These are phyloP conservation scores for Yamadazyma kanchanaburiensis DNA, from an alignment of 1,139 yeast genomes.

Conservation along the genomic window DNA sequence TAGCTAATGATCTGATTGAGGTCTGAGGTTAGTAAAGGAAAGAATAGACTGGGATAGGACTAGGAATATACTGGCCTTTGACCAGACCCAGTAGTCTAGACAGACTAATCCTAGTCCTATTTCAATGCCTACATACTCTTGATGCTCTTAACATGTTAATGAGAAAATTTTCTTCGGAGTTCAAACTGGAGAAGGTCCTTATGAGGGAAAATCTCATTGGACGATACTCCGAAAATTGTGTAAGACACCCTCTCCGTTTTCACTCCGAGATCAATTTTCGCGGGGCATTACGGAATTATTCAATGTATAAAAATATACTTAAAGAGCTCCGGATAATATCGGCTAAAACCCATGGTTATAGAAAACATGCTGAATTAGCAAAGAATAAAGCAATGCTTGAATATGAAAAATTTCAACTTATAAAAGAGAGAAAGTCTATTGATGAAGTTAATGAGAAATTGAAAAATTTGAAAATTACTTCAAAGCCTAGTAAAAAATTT, in stretches of 20 bases:
- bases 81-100: too few species aligned
- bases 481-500: slow-evolving; percentile 11
- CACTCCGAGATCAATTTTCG: too few species aligned
- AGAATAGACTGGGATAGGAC: too few species aligned
- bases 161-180: slow-evolving; percentile 9
- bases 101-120: too few species aligned
- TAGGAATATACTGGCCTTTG: too few species aligned
- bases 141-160: slow-evolving; percentile 9
- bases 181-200: slow-evolving; percentile 6
- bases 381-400: slow-evolving; percentile 50
- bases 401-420: slow-evolving; percentile 51
- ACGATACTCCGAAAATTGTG: slow-evolving; percentile 2
- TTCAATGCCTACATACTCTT: slow-evolving; percentile 11
- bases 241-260: too few species aligned
- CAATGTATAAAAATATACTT: slow-evolving; percentile 24
- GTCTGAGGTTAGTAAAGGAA: slow-evolving; percentile 18
- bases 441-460: slow-evolving; percentile 30
- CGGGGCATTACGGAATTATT: too few species aligned
- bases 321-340: slow-evolving; percentile 47
- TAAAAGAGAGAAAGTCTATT: slow-evolving; percentile 37
- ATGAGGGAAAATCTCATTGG: slow-evolving; percentile 6
- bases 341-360: slow-evolving; percentile 39
- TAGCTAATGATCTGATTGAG: slow-evolving; percentile 44
- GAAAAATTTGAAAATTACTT: slow-evolving; percentile 17
- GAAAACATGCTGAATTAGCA: slow-evolving; percentile 43